Evolutionary conservation across 1,284 basidiomycete species (phyloP).

Genomic region (Cutaneotrichosporon daszewskae): DNA sequence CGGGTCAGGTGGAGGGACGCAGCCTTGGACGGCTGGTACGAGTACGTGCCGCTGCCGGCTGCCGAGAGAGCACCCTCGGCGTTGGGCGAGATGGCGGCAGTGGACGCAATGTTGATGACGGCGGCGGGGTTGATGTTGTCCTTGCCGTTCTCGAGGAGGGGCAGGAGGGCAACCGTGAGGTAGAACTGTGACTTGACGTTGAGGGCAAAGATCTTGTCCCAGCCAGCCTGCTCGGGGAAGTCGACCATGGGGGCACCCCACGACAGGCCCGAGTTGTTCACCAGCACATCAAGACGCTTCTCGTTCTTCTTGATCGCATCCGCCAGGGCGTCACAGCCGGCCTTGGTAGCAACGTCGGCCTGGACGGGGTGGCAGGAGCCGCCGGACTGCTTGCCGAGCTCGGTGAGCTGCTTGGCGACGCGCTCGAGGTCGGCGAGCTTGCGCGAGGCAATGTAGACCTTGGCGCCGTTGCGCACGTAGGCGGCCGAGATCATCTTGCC

Average conservation of each 20-base stretch:
- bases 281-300: conserved; percentile 34
- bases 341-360: conserved; percentile 27
- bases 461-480: conserved; percentile 26
- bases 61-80: conserved; percentile 19
- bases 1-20: conserved; percentile 23
- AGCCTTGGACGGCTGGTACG: conserved; percentile 18
- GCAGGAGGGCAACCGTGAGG: conserved; percentile 26
- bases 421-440: conserved; percentile 19
- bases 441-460: conserved; percentile 30
- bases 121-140: conserved; percentile 14
- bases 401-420: conserved; percentile 12
- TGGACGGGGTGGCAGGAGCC: conserved; percentile 17
- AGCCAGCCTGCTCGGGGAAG: conserved; percentile 18
- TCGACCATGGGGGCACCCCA: conserved; percentile 19
- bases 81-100: conserved; percentile 20
- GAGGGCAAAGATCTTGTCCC: conserved; percentile 22
- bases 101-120: conserved; percentile 32
- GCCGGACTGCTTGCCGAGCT: conserved; percentile 11
- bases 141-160: conserved; percentile 20
- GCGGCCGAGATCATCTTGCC: conserved; percentile 26
- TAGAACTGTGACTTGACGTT: conserved; percentile 24
- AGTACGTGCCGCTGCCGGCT: conserved; percentile 23
- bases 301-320: conserved; percentile 14
- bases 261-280: conserved; percentile 38
- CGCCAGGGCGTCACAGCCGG: conserved; percentile 18